phyloP scores from a whole-genome alignment of 164 flowering plant genomes.

The Saururus chinensis region DNA sequence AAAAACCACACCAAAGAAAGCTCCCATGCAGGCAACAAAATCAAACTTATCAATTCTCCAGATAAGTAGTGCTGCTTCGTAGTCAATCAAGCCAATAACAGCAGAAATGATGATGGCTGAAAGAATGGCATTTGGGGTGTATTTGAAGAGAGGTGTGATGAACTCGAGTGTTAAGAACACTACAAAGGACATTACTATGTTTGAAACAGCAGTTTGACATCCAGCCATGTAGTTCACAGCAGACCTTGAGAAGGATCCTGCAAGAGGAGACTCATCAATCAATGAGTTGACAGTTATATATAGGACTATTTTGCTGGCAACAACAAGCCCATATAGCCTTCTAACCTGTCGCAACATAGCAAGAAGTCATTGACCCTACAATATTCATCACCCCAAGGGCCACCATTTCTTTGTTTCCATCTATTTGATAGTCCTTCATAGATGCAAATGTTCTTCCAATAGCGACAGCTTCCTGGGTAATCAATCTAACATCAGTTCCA shows the following conservation, averaged over 20 bases:
- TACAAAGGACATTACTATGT: conserved; percentile 75
- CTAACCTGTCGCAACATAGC: conserved; percentile 82
- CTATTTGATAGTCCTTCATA: conserved; percentile 74
- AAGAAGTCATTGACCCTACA: conserved; percentile 85
- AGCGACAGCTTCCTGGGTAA: conserved; percentile 75
- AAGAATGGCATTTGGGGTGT: conserved; percentile 90
- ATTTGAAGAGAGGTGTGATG: conserved; percentile 78
- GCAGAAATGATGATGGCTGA: conserved; percentile 86
- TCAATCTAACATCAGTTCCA: background rate
- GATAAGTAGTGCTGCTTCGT: conserved; percentile 51
- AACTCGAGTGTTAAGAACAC: conserved; percentile 62
- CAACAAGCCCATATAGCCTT: too few relatives aligned
- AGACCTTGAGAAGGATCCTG: conserved; percentile 94
- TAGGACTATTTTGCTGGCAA: background rate
- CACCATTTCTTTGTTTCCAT: conserved; percentile 97
- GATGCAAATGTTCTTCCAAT: conserved; percentile 91
- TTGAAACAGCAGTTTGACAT: conserved; percentile 81
- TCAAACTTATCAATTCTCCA: conserved; percentile 89
- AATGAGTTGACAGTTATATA: background rate
- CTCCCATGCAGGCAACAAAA: conserved; percentile 88
- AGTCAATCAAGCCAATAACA: conserved; percentile 62
- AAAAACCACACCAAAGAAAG: conserved; percentile 83
- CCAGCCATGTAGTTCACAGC: conserved; percentile 95
- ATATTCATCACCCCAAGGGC: conserved; percentile 87
- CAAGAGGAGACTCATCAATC: conserved; percentile 1